These are phyloP conservation scores for Pleoardoris graminearum DNA, from an alignment of 2,329 filamentous ascomycete genomes.

Conservation along the genomic window DNA sequence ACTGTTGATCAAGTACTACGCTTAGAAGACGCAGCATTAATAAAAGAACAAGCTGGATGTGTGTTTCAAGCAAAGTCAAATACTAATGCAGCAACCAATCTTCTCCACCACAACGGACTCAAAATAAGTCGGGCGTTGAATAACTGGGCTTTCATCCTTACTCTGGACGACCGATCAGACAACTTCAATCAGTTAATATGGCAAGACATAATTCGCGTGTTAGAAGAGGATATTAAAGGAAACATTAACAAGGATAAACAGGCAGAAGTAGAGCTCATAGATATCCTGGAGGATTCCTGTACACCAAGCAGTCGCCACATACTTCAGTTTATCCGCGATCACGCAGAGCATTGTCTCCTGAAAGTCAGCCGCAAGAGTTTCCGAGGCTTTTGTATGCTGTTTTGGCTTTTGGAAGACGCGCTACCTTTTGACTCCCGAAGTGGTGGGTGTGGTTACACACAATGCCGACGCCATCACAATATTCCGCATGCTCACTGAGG, in stretches of 20 bases:
- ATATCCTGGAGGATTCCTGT: background rate
- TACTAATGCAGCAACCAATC: background rate
- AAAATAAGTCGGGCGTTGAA: background rate
- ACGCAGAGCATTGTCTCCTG: background rate
- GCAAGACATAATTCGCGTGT: no score
- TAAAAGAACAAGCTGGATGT: no score
- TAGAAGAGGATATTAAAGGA: no score
- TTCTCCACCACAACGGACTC: background rate
- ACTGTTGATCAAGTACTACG: background rate
- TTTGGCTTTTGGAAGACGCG: background rate
- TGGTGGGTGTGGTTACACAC: background rate
- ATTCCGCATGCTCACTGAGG: background rate
- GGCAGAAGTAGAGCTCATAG: no score
- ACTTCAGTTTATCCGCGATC: background rate
- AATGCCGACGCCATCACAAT: background rate
- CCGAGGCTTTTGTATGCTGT: background rate
- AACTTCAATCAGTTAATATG: no score
- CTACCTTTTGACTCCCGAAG: background rate
- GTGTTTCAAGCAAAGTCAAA: background rate
- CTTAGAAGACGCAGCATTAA: no score
- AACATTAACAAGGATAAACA: no score
- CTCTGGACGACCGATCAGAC: no score
- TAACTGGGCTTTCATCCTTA: no score
- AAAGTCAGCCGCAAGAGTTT: background rate
- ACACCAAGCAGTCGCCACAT: background rate